Percentiles rank a stretch among this genome's conserved stretches.
Evolutionary conservation across 2,329 filamentous ascomycete species (phyloP).

Genomic region (Bipolaris cookei): DNA sequence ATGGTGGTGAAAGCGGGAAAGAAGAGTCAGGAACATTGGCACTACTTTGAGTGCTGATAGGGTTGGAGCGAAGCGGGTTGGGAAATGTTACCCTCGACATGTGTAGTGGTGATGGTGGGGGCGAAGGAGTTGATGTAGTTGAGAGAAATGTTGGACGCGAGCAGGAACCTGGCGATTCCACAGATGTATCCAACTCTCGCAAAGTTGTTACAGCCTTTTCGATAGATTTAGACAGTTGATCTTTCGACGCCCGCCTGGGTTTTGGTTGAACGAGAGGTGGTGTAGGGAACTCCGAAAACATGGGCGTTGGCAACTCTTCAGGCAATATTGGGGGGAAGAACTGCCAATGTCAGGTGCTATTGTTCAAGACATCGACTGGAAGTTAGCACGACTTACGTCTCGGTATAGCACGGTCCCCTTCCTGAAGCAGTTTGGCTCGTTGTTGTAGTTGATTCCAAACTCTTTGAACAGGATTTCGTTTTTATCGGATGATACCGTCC

Average conservation of each 20-base stretch:
- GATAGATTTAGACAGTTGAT: constrained; percentile 30
- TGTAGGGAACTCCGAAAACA: constrained; percentile 15
- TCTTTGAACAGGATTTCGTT: constrained; percentile 92
- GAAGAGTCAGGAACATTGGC: constrained; percentile 29
- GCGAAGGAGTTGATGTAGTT: constrained; percentile 43
- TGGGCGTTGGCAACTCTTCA: constrained; percentile 20
- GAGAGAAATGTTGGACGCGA: constrained; percentile 45
- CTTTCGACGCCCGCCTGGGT: constrained; percentile 16
- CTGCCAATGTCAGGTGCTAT: constrained; percentile 27
- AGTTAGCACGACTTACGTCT: constrained; percentile 62
- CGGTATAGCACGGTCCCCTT: constrained; percentile 92
- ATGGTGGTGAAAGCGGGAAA: constrained; percentile 33
- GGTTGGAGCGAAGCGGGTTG: constrained; percentile 32
- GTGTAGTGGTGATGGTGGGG: constrained; percentile 37
- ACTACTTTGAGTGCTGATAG: constrained; percentile 20
- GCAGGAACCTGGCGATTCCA: constrained; percentile 18
- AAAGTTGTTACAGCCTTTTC: constrained; percentile 24
- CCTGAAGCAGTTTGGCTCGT: constrained; percentile 88
- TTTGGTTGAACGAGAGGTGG: constrained; percentile 28
- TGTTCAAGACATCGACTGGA: not conserved
- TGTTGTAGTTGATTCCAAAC: constrained; percentile 97
- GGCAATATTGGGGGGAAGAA: constrained; percentile 33
- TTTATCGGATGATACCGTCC: constrained; percentile 85
- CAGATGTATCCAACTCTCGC: constrained; percentile 17
- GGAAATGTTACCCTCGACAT: constrained; percentile 34